Percentiles rank a stretch among this genome's conserved stretches.
These are phyloP conservation scores for Saccharomycopsis phalli DNA, from an alignment of 1,139 yeast species.

Conservation along the genomic window DNA sequence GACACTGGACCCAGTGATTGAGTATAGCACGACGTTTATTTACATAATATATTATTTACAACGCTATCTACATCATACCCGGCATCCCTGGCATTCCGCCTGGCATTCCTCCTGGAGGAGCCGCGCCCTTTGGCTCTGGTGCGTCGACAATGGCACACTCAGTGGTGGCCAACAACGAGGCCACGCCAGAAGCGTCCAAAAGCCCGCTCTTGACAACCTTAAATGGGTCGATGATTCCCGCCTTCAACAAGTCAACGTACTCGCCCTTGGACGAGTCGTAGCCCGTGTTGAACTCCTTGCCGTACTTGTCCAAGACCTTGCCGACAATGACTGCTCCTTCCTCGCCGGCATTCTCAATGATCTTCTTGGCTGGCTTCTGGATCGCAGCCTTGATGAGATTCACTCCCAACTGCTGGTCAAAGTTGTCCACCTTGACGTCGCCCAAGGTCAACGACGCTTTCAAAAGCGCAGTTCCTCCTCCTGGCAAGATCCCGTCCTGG, in stretches of 20 bases:
- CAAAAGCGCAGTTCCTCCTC: slow-evolving; percentile 98
- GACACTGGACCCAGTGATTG: too few relatives aligned
- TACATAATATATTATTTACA: background rate
- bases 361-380: slow-evolving; percentile 93
- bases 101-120: slow-evolving; percentile 49
- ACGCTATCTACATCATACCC: slow-evolving; percentile 2
- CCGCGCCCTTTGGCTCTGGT: slow-evolving; percentile 67
- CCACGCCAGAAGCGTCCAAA: slow-evolving; percentile 97
- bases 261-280: slow-evolving; percentile 91
- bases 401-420: slow-evolving; percentile 97
- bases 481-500: slow-evolving; percentile 98
- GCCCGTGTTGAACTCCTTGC: slow-evolving; percentile 82
- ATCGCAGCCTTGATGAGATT: slow-evolving; percentile 93
- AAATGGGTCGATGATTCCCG: slow-evolving; percentile 98
- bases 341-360: slow-evolving; percentile 97
- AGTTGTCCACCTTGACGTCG: slow-evolving; percentile 75
- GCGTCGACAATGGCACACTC: slow-evolving; percentile 98
- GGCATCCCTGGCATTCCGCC: slow-evolving; percentile 35
- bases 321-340: slow-evolving; percentile 98
- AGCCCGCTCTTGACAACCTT: slow-evolving; percentile 97
- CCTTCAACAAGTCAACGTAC: slow-evolving; percentile 91
- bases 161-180: slow-evolving; percentile 94
- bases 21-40: too few relatives aligned
- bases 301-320: slow-evolving; percentile 75
- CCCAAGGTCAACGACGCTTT: slow-evolving; percentile 86